phyloP scores from a whole-genome alignment of 495 filamentous ascomycete species.

The Talaromyces wortmannii region DNA sequence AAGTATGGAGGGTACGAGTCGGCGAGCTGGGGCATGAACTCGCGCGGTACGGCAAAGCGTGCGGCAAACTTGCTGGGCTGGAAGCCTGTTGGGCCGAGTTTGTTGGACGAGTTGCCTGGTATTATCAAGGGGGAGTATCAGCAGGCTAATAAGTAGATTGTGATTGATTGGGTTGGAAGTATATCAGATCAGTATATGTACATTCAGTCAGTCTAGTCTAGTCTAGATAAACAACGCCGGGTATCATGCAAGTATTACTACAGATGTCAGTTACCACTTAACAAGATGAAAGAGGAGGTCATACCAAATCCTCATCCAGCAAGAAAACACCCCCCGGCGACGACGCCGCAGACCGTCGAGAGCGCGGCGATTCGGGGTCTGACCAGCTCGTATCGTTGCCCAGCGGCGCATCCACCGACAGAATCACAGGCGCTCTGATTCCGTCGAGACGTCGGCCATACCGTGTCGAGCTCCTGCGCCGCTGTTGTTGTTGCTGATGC shows the following conservation, averaged over 20 bases:
- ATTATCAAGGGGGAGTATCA: conserved; percentile 41
- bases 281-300: not conserved
- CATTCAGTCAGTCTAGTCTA: not conserved
- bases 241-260: not conserved
- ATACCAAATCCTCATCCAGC: not conserved
- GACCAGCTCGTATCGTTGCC: not conserved
- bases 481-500: not conserved
- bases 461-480: not conserved
- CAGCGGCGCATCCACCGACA: not conserved
- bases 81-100: conserved; percentile 38
- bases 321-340: not conserved
- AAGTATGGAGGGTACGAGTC: conserved; percentile 27
- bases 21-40: conserved; percentile 49
- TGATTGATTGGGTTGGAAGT: not conserved
- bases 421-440: not conserved
- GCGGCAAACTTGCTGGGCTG: conserved; percentile 56
- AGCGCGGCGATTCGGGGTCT: not conserved
- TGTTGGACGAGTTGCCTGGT: conserved; percentile 45
- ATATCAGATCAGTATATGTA: not conserved
- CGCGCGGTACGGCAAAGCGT: conserved; percentile 45
- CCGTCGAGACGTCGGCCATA: not conserved
- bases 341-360: not conserved
- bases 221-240: too few relatives aligned
- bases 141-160: not conserved
- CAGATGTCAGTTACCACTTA: not conserved